Evolutionary conservation across 2,329 filamentous ascomycete genomes (phyloP).

Genomic region (Verticillium albo-atrum): DNA sequence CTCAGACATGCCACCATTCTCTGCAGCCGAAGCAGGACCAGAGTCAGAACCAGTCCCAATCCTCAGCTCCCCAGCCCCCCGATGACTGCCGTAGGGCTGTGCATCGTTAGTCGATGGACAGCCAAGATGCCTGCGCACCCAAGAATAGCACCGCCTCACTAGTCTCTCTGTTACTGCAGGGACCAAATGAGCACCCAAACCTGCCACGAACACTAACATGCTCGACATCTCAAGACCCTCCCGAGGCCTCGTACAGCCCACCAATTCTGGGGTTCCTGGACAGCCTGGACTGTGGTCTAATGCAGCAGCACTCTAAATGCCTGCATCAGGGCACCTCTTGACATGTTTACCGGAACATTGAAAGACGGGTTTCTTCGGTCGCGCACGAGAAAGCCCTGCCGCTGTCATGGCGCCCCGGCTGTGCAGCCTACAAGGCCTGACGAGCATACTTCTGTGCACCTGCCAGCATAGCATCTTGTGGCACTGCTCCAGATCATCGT

Average conservation of each 20-base stretch:
- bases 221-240: not conserved
- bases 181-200: not conserved
- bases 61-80: not conserved
- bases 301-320: too few species aligned
- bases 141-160: not conserved
- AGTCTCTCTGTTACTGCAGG: not conserved
- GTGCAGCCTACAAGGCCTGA: too few species aligned
- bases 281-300: not conserved
- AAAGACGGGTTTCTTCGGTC: too few species aligned
- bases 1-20: not conserved
- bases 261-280: not conserved
- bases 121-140: not conserved
- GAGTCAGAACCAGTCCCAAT: not conserved
- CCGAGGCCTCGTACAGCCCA: not conserved
- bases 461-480: too few species aligned
- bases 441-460: too few species aligned
- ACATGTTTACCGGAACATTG: too few species aligned
- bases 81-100: not conserved
- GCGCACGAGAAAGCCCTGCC: too few species aligned
- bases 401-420: too few species aligned
- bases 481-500: too few species aligned
- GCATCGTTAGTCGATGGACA: not conserved
- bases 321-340: too few species aligned
- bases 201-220: not conserved
- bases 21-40: not conserved